Base-by-base conservation (phyloP, 2,329 filamentous ascomycete species). In the Neonectria sp. region DNA sequence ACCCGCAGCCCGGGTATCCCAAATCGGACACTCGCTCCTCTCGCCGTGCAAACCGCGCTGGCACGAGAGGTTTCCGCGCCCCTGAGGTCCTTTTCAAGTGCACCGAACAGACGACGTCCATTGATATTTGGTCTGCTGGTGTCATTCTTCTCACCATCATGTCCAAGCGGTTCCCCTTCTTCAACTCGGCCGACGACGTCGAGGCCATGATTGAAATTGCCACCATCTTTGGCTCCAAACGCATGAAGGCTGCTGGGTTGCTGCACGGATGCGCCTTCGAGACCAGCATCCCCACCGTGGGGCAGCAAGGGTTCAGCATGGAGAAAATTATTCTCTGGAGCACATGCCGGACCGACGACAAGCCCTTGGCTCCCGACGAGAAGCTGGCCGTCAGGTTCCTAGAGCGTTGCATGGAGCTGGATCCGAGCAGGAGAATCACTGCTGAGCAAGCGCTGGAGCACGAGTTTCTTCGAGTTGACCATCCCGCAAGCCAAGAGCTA, bases 71-170 rank as follows among this genome's bases (percentile, higher is more conserved):
- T 1, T 99, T 99, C 82, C 93, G 96, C 61, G 96, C 96, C 0
- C 96, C 96, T 8, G 96, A 99, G 80, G 96, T 99, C 3, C 86
- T 99, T 1, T 93, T 98, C 82, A 99, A 99, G 81, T 99, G 96
- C 82, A 98, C 95, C 0, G 92, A 95, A 70, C 96, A 99, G 80
- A 97, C 92, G 4, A 95, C 93, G 49, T 92, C 95, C 73, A 96
- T 99, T 73, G 96, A 99, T 79, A 92, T 99, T 72, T 99, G 96
- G 96, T 97, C 94, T 27, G 95, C 92, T 0, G 96, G 96, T 48
- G 95, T 99, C n/a, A 97, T 99, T 62, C 87, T 99, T 3, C 86
- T 99, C n/a, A 99, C 96, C 1, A 92, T 99, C 70, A 86, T 99
- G 15, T 95, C 93, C 46, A 92, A 93, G 63, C 91, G 96, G 4